A percentile compares a stretch with the other conserved stretches of the same genome.
Conservation (phyloP, 139 green algal genomes). For the Tetraselmis striata region DNA sequence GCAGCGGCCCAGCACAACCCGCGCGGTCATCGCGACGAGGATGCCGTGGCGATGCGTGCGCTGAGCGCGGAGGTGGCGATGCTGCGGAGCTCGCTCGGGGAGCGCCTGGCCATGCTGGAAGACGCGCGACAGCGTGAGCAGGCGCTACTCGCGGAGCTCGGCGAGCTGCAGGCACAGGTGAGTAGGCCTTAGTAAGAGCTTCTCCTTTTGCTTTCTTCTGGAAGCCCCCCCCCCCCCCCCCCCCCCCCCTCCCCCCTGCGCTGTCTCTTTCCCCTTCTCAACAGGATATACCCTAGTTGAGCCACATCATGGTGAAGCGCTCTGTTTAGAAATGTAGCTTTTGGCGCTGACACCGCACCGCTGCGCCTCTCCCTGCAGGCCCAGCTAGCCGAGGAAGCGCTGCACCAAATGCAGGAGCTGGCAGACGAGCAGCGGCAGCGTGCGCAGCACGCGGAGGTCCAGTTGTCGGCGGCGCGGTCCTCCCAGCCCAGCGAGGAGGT, state of each 20-base stretch:
- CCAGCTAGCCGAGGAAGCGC: neutral
- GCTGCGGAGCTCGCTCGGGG: neutral
- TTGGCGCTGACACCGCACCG: too few species aligned
- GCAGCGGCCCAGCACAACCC: too few species aligned
- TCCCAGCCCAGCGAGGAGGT: neutral
- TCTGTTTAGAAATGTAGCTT: too few species aligned
- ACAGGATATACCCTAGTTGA: too few species aligned
- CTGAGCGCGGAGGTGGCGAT: neutral
- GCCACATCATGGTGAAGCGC: too few species aligned
- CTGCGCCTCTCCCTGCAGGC: too few species aligned
- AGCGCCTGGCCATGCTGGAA: neutral
- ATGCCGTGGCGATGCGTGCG: neutral
- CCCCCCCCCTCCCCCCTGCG: too few species aligned
- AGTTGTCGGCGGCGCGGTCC: neutral
- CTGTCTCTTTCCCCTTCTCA: too few species aligned
- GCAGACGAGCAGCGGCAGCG: neutral
- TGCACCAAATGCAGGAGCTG: neutral
- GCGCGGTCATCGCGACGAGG: too few species aligned
- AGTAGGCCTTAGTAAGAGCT: too few species aligned
- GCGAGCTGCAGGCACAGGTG: neutral
- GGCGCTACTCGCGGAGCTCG: neutral
- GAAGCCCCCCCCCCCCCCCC: too few species aligned
- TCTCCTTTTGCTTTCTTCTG: too few species aligned
- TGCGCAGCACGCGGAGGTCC: neutral
- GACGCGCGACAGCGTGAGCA: neutral